Base-by-base conservation (phyloP, 208 protist genomes). In the Crithidia acanthocephali region DNA sequence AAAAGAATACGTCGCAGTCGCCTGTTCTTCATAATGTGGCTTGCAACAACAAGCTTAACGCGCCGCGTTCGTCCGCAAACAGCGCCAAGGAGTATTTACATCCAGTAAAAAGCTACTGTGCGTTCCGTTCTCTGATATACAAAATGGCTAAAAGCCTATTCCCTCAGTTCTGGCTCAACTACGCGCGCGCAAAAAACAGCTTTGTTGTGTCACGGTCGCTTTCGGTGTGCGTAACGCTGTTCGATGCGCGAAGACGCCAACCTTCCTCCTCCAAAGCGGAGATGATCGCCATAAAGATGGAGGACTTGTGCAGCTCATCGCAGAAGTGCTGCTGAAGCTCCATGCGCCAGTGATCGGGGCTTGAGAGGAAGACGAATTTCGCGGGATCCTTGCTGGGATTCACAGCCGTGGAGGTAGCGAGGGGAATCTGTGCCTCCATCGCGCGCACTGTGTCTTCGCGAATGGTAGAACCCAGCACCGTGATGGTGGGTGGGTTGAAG, bases 311-410 rank as follows among this genome's bases (percentile, higher is more conserved):
- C 4, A 98, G 80, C 53, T 97, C 88, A 63, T 98, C 82, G 68
- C 94, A 98, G 72, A 91, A 98, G 69, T 98, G 94, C 80, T 95
- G 91, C 25, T 78, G 79, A 16, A 98, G 74, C 45, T 95, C 91
- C 78, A 95, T 92, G 55, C 80, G 81, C 92, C 91, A 98, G 87
- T 96, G 85, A 65, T 95, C 87, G 5, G 94, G 91, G 60, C 88
- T 88, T 18, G 77, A 57, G 45, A 88, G 45, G 55, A 94, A 95
- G 11, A 81, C 51, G 71, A 98, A 97, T 70, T 92, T 94, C 2
- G 72, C 60, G 0, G 78, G 72, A 62, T 96, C 90, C 62, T 90
- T 90, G 30, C 84, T 87, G 16, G 85, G 83, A 68, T 81, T 93
- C 10, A 85, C 45, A 0, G 88, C 66, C 0, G 92, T 97, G 22